Base-by-base conservation (phyloP, 192 early-diverging fungal genomes). In the Linnemannia hyalina region DNA sequence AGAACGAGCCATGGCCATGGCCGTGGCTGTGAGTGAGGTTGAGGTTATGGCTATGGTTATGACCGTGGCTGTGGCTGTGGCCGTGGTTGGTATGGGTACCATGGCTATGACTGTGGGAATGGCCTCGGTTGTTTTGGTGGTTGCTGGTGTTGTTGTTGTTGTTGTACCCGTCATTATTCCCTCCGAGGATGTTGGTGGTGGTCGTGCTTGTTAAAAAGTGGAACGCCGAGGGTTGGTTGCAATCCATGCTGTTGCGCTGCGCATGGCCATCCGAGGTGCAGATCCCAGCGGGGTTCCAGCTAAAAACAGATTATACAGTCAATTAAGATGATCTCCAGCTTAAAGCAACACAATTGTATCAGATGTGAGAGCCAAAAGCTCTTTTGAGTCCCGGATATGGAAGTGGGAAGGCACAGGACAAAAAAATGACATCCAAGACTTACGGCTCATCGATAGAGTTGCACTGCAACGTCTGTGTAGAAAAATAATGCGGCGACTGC, bases 151-250 rank as follows among this genome's bases (percentile, higher is more conserved):
- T 70, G 36, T 13, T 20, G 65, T 68, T 41, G 71, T 26, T 23
- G 72, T 52, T 73, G 47, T 7, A 13, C 13, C 26, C 55, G 46
- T 42, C 38, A 35, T 22, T 60, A 32, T 36, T 52, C 38, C 49
- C 35, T 23, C 52, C 52, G 32, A 54, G 46, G 74, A 75, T 52
- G 2, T 15, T 32, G 32, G 46, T 40, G 6, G 41, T 44, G 22
- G 63, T 35, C 35, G 35, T 44, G 46, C 41, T 69, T n/a, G 57
- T 49, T 44, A 83, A 54, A 68, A 85, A 85, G 55, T 80, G 82
- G 40, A 80, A 85, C 10, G 82, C 78, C 20, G 82, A 85, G 47
- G 79, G 76, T 32, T 69, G 20, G 23, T 76, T 75, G 80, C 44
- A 52, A 63, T 80, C 47, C 10, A 42, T 38, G 65, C 10, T 77